Base-by-base conservation (phyloP, 73 alveolate species). In the Tetrahymena borealis region DNA sequence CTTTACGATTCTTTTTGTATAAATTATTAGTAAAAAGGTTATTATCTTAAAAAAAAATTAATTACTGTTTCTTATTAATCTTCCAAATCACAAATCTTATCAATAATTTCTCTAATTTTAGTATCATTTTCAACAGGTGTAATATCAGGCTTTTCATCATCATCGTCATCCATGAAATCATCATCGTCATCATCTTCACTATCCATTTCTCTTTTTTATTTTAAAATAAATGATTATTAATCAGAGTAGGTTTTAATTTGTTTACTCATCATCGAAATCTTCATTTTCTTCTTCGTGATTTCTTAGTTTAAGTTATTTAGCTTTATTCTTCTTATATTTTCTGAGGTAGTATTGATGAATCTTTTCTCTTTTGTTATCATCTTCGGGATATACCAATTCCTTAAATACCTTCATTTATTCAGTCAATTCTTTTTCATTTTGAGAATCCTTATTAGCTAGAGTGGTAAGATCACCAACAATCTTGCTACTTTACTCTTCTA, bases 151-250 rank as follows among this genome's bases (percentile, higher is more conserved):
- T 96, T 98, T 28, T 96, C 98, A 39, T 97, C 98, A 33, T 95
- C 98, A 38, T 96, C 98, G 24, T 96, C 98, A 28, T 91, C 97
- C 32, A 79, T 32, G 32, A 91, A 91, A 31, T 95, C 96, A 38
- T 97, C 98, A 78, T 96, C 98, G 38, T 97, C 99, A 39, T 93
- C 94, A n/a, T 96, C 97, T 41, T 97, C 99, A 13, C 96, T 98
- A 38, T 94, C 98, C 28, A 91, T 97, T n/a, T 95, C 98, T 11
- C 94, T 97, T 28, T 92, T 91, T 79, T 39, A 16, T 9, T 32
- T 33, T 0, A 32, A n/a, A 91, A 20, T 31, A 35, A 24, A 1
- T 35, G 1, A 5, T 16, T 36, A 31, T 6, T 38, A n/a, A 1
- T 5, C 40, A 79, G 78, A 7, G 3, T 20, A 79, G 32, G n/a